Evolutionary conservation across 2,329 filamentous ascomycete genomes (phyloP).

Genomic region (Aschersonia sp.): DNA sequence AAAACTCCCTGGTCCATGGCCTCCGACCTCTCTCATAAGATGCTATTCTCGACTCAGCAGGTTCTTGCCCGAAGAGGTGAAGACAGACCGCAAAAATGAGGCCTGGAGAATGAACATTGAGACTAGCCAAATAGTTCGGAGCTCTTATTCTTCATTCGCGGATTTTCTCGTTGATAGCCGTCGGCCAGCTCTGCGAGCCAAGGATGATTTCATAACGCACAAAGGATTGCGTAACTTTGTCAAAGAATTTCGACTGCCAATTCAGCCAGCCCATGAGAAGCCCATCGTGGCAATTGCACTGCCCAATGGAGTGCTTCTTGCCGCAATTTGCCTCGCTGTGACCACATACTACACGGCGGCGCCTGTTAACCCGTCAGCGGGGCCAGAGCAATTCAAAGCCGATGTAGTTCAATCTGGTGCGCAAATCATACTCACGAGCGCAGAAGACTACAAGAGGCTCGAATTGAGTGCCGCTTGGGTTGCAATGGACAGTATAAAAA

Average conservation of each 20-base stretch:
- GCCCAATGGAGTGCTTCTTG: constrained; percentile 38
- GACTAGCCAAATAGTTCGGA: constrained; percentile 12
- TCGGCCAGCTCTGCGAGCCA: constrained; percentile 14
- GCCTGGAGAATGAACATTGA: constrained; percentile 7
- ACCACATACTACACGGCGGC: constrained; percentile 35
- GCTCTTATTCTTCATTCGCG: constrained; percentile 21
- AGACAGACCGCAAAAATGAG: constrained; percentile 10
- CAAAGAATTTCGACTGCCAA: constrained; percentile 16
- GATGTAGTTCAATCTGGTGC: constrained; percentile 33
- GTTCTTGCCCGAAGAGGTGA: constrained; percentile 19
- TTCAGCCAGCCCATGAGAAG: constrained; percentile 11
- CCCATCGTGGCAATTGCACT: constrained; percentile 34
- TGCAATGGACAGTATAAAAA: constrained; percentile 16
- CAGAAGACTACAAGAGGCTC: constrained; percentile 23
- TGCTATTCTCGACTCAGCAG: constrained; percentile 20
- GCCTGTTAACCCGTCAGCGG: constrained; percentile 33
- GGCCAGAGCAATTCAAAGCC: constrained; percentile 31
- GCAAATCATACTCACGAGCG: constrained; percentile 28
- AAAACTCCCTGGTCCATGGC: constrained; percentile 14
- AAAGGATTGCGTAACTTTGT: constrained; percentile 16
- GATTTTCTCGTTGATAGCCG: constrained; percentile 16
- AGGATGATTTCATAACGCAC: constrained; percentile 16
- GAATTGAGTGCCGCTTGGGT: constrained; percentile 17
- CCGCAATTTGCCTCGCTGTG: constrained; percentile 31
- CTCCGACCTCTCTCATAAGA: constrained; percentile 14